Base-by-base conservation (phyloP, 75 land plant genomes). In the Ceratopteris richardii region DNA sequence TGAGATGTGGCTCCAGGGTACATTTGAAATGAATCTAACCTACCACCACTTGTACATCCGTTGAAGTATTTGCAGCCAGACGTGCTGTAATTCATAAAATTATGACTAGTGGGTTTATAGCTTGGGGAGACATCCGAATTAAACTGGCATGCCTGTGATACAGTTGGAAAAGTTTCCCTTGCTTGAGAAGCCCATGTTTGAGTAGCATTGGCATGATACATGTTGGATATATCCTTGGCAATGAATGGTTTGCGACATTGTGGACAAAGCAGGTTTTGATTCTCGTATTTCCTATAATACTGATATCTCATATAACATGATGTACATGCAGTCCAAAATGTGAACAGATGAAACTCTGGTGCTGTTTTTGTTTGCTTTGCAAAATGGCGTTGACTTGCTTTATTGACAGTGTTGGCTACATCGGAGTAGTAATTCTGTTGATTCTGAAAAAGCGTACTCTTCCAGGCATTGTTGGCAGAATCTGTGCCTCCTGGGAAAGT, bases 271-370 rank as follows among this genome's bases (percentile, higher is more conserved):
- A 92, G 82, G 48, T 77, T 74, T n/a, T 71, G 64, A 47, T 89
- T 85, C 17, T 82, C 79, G 65, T 84, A 88, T 22, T 62, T 65
- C 30, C 86, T 63, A 20, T 75, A 78, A 60, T 88, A 88, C 69
- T 92, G 96, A 61, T 92, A 88, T 52, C 85, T 89, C 87, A 88
- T 85, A 25, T 80, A 77, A 64, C 97, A 92, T 17, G 30, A 47
- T 17, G 72, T 70, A 56, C 97, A 92, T n/a, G 68, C 68, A 19
- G 96, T 90, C 96, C 96, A 90, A 64, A 87, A 90, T 12, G 85
- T 83, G 36, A 24, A 43, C 21, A 56, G 52, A 5, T 33, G 16
- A 13, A 57, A 27, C 24, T 51, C 62, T 20, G 57, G 57, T 7
- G 57, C 21, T 9, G 58, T 44, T 13, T 60, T 22, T 19, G 61